A percentile compares a stretch with the other conserved stretches of the same genome.
Evolutionary conservation across 371 early-diverging fungal species (phyloP).

Genomic region (Blakeslea trispora): DNA sequence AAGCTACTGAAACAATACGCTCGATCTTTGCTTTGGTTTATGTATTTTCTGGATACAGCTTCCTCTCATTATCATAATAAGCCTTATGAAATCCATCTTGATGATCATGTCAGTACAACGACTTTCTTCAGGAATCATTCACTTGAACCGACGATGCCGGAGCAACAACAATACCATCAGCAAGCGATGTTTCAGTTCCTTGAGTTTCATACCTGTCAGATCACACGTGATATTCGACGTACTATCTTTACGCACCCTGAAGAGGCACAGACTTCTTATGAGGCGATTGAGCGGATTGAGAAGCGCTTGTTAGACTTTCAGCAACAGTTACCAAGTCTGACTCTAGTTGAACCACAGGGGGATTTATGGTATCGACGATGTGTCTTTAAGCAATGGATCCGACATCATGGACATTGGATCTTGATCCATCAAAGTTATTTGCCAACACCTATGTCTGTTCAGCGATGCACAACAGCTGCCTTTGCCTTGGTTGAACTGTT

Average conservation of each 20-base stretch:
- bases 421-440: constrained; percentile 48
- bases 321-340: constrained; percentile 19
- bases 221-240: constrained; percentile 47
- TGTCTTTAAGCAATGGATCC: constrained; percentile 40
- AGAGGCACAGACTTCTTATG: constrained; percentile 30
- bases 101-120: constrained; percentile 30
- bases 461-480: constrained; percentile 45
- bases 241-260: constrained; percentile 40
- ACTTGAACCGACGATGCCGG: constrained; percentile 2
- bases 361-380: constrained; percentile 41
- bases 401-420: constrained; percentile 54
- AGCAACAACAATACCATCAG: constrained; percentile 9
- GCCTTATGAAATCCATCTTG: constrained; percentile 43
- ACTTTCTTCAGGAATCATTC: constrained; percentile 24
- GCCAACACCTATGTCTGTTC: constrained; percentile 42
- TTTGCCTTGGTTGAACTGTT: constrained; percentile 45
- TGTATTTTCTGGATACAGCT: constrained; percentile 48
- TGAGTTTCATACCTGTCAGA: constrained; percentile 42
- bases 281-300: constrained; percentile 45
- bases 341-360: background rate
- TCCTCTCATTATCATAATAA: constrained; percentile 49
- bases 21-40: constrained; percentile 42
- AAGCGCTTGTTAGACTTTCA: constrained; percentile 26
- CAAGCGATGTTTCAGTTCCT: constrained; percentile 38
- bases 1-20: constrained; percentile 31